phyloP scores from a whole-genome alignment of 2,329 filamentous ascomycete genomes.

The Cladosporium sp. region DNA sequence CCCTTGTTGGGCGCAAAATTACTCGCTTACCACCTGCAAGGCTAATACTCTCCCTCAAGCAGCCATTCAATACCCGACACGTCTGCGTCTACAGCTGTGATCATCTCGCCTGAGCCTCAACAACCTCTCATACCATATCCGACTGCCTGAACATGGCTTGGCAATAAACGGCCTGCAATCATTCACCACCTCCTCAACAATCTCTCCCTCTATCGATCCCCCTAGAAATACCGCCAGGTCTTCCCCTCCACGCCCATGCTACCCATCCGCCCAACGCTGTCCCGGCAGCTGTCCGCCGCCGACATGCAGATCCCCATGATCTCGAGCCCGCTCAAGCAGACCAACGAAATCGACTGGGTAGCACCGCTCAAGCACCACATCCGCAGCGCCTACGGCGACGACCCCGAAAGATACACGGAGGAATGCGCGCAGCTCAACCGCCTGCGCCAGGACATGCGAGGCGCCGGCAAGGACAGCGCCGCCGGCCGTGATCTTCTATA shows the following conservation, averaged over 20 bases:
- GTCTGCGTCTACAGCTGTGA: no score
- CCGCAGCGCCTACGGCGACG: conserved; percentile 87
- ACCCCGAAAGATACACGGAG: conserved; percentile 91
- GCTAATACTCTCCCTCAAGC: not conserved
- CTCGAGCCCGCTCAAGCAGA: conserved; percentile 84
- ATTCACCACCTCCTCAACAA: not conserved
- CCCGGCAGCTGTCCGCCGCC: conserved; percentile 29
- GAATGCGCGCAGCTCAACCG: conserved; percentile 94
- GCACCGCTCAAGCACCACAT: conserved; percentile 90
- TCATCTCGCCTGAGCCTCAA: not conserved
- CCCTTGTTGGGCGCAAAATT: no score
- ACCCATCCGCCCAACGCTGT: conserved; percentile 26
- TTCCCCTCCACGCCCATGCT: conserved; percentile 12
- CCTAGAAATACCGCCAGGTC: no score
- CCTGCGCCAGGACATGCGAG: conserved; percentile 95
- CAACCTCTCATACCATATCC: conserved; percentile 1
- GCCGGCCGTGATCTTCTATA: conserved; percentile 91
- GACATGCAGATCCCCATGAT: conserved; percentile 94
- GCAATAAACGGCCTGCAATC: conserved; percentile 8
- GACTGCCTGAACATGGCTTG: conserved; percentile 13
- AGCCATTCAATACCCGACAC: no score
- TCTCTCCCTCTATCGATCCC: not conserved
- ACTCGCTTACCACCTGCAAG: no score
- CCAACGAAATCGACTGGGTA: conserved; percentile 98
- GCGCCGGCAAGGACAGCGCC: conserved; percentile 93